These are phyloP conservation scores for Millerozyma acaciae DNA, from an alignment of 805 yeast species.

Conservation along the genomic window DNA sequence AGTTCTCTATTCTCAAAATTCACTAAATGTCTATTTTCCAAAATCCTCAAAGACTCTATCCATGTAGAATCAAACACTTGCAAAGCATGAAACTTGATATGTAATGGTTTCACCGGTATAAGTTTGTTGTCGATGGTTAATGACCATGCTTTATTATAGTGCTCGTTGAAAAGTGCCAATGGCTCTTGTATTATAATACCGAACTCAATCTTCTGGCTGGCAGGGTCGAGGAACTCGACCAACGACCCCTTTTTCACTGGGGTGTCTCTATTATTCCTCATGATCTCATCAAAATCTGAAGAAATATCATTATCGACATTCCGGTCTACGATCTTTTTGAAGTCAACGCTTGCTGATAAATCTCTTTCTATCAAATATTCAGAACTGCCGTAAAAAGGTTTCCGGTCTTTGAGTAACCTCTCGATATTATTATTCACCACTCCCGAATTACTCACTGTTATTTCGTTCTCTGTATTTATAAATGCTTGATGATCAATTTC, in stretches of 20 bases:
- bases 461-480: too few species aligned
- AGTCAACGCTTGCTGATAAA: too few species aligned
- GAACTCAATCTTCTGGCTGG: constrained; percentile 13
- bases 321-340: constrained; percentile 3
- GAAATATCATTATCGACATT: too few species aligned
- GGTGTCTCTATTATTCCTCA: constrained; percentile 10
- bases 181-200: constrained; percentile 37
- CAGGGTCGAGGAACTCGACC: constrained; percentile 28
- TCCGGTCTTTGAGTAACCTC: too few species aligned
- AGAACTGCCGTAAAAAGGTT: too few species aligned
- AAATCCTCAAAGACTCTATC: constrained; percentile 12
- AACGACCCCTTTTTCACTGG: constrained; percentile 34
- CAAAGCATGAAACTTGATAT: constrained; percentile 28
- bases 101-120: constrained; percentile 20
- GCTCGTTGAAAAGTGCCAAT: constrained; percentile 29
- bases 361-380: too few species aligned
- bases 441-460: too few species aligned
- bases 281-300: constrained; percentile 11
- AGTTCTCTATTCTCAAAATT: constrained; percentile 13
- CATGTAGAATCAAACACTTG: constrained; percentile 20
- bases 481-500: too few species aligned
- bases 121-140: constrained; percentile 31
- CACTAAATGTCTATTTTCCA: constrained; percentile 21
- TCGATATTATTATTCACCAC: too few species aligned
- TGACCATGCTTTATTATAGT: constrained; percentile 27